Percentiles rank a stretch among this genome's conserved stretches.
Conservation (phyloP, 2,329 filamentous ascomycete genomes). For the Didymella pomorum region DNA sequence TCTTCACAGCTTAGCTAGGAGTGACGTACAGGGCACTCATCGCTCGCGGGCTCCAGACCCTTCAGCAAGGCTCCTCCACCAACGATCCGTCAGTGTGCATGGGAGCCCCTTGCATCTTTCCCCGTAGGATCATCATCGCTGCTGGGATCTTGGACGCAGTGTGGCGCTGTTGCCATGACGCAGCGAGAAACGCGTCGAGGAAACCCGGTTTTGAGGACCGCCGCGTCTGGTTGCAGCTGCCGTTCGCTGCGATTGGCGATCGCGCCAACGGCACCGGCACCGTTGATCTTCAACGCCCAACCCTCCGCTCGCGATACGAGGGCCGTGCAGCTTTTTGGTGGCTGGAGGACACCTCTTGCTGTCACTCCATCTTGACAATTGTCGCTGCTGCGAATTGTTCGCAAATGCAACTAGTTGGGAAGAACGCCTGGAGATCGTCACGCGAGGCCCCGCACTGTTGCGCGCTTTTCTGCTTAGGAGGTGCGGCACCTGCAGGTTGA, state of each 20-base stretch:
- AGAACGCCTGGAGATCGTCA: too few species aligned
- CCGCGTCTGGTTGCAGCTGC: conserved; percentile 24
- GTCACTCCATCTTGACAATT: not conserved
- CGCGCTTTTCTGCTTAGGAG: not conserved
- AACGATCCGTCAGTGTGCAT: conserved; percentile 26
- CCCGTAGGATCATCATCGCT: conserved; percentile 26
- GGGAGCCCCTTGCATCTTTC: conserved; percentile 32
- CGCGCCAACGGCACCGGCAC: conserved; percentile 7
- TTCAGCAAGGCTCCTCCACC: conserved; percentile 17
- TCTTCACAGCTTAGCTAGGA: conserved; percentile 1
- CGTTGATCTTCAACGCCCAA: conserved; percentile 5
- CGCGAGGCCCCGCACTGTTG: not conserved
- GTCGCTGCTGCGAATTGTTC: too few species aligned
- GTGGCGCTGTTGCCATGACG: conserved; percentile 31
- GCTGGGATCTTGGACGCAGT: conserved; percentile 15
- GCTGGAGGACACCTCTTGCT: not conserved
- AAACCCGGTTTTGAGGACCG: conserved; percentile 37
- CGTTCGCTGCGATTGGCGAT: conserved; percentile 19
- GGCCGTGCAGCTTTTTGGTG: too few species aligned
- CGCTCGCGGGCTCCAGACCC: conserved; percentile 15
- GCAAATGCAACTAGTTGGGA: too few species aligned
- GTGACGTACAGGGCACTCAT: conserved; percentile 22
- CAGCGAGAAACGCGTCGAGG: conserved; percentile 15
- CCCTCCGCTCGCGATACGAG: not conserved
- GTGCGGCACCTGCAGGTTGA: conserved; percentile 6